phyloP scores from a whole-genome alignment of 306 rosid species.

The Prunus mongolica region DNA sequence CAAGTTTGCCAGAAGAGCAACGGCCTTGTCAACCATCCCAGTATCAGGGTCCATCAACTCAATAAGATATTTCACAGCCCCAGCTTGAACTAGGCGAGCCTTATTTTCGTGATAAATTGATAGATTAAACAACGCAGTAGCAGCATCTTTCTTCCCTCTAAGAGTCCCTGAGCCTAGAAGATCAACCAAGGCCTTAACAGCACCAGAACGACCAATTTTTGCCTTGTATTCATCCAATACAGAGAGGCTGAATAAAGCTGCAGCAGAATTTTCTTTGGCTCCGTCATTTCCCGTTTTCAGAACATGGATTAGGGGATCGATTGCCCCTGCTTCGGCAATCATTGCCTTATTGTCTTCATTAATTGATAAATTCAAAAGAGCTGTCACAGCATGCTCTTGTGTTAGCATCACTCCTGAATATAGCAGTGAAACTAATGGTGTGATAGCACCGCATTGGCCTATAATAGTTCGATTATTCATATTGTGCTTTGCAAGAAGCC shows the following conservation, averaged over 20 bases:
- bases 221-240: conserved; percentile 71
- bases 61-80: conserved; percentile 79
- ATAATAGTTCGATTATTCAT: conserved; percentile 71
- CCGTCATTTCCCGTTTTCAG: conserved; percentile 69
- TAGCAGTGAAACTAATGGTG: conserved; percentile 58
- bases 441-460: conserved; percentile 67
- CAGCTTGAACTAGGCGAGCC: conserved; percentile 87
- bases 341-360: conserved; percentile 63
- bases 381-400: conserved; percentile 96
- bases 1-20: conserved; percentile 82
- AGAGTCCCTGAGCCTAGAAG: conserved; percentile 81
- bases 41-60: conserved; percentile 58
- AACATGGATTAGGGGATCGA: conserved; percentile 82
- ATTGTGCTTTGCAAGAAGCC: conserved; percentile 74
- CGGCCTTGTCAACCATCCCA: conserved; percentile 91
- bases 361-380: conserved; percentile 82
- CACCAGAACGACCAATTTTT: conserved; percentile 87
- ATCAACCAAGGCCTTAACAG: conserved; percentile 78
- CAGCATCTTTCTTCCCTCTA: conserved; percentile 93
- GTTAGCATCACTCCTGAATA: conserved; percentile 55
- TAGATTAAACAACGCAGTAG: conserved; percentile 86
- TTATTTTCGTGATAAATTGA: conserved; percentile 91
- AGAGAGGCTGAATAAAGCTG: conserved; percentile 84
- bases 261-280: conserved; percentile 94
- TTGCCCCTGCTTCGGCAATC: conserved; percentile 78